Base-by-base conservation (phyloP, 495 filamentous ascomycete species). In the Terfezia boudieri region DNA sequence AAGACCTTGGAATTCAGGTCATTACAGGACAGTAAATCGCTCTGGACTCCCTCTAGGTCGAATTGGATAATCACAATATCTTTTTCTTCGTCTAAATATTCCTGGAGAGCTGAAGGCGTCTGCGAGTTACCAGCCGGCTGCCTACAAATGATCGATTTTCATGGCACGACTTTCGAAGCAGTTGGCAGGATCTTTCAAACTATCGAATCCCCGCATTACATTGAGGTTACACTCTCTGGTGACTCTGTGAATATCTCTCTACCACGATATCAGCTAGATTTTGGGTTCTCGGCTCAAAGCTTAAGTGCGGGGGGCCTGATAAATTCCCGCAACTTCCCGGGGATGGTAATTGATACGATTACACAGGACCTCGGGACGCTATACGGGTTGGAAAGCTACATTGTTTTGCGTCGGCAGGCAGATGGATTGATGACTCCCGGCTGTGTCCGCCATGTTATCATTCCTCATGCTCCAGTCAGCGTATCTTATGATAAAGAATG, bases 351-450 rank as follows among this genome's bases (percentile, higher is more conserved):
- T 11, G 76, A 77, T 58, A 32, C 52, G 4, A 9, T 14, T 2
- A 51, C 63, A 22, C 79, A 80, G 57, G 62, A 58, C 0, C 51
- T 78, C 1, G 71, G 66, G 1, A 71, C 73, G 0, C 59, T 81
- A 8, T 53, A 70, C 55, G 76, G 78, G 0, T 66, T 83, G 5
- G 22, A 53, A 0, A 75, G 64, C 57, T 76, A 69, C 53, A 66
- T 82, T 14, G 59, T 79, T 14, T 66, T 82, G 0, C 58, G 59
- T 26, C 35, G 59, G 9, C 12, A 59, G 67, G 59, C 20, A 1
- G 20, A 20, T 48, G 3, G 43, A 32, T 32, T 32, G 26, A 32
- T 32, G 26, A 32, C 7, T 5, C 7, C 26, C 7, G 43, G 59
- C 10, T 11, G 56, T 62, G 60, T n/a, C 12, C 71, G 72, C 8